phyloP scores from a whole-genome alignment of 83 land plant species.

The Thuja plicata region DNA sequence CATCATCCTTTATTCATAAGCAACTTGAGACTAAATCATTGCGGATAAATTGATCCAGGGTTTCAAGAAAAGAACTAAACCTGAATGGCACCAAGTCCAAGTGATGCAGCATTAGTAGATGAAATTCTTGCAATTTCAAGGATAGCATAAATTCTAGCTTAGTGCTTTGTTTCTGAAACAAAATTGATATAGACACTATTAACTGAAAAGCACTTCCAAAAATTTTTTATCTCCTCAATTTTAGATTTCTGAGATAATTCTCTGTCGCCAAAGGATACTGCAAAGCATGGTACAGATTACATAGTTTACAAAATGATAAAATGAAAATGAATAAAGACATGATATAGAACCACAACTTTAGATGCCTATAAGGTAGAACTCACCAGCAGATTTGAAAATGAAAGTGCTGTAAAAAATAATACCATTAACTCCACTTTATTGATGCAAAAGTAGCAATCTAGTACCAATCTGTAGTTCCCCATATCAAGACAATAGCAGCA shows the following conservation, averaged over 20 bases:
- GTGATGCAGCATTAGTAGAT: slow-evolving; percentile 69
- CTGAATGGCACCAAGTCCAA: slow-evolving; percentile 79
- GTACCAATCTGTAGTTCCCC: slow-evolving; percentile 53
- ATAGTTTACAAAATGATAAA: not conserved
- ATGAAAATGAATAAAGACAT: not conserved
- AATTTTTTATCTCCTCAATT: not conserved
- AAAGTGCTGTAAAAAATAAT: slow-evolving; percentile 59
- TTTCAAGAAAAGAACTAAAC: slow-evolving; percentile 16
- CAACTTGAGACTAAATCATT: not conserved
- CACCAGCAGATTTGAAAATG: slow-evolving; percentile 66
- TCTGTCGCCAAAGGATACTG: not conserved
- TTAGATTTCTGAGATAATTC: not conserved
- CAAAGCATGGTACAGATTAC: not conserved
- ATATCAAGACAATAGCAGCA: not conserved
- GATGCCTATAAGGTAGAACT: not conserved
- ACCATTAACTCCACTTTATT: slow-evolving; percentile 65
- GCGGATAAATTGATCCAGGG: not conserved
- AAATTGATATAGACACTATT: not conserved
- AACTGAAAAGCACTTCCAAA: not conserved
- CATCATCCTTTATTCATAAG: not conserved
- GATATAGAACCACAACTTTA: not conserved
- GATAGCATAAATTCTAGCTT: not conserved
- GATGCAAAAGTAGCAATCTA: slow-evolving; percentile 61
- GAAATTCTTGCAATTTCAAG: slow-evolving; percentile 49
- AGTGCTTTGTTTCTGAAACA: not conserved